These are phyloP conservation scores for Acanthamoeba triangularis DNA, from an alignment of 208 protist genomes.

Conservation along the genomic window DNA sequence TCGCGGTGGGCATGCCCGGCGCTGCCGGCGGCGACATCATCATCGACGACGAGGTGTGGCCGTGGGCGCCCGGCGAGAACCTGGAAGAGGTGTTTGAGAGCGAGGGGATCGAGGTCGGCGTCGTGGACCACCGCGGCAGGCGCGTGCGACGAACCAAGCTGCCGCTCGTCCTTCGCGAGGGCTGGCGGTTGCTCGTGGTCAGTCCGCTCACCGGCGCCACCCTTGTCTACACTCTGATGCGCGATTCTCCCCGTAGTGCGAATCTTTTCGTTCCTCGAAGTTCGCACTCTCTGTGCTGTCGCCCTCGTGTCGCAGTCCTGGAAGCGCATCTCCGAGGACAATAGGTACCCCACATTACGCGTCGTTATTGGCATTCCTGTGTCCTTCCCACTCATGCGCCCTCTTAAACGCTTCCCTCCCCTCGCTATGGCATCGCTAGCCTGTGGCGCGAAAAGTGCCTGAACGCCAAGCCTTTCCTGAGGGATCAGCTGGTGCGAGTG, in stretches of 20 bases:
- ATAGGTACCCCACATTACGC: not conserved
- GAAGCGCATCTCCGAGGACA: constrained; percentile 70
- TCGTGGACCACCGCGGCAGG: constrained; percentile 25
- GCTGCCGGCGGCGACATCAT: constrained; percentile 46
- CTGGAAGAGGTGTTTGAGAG: constrained; percentile 33
- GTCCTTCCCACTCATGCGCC: not conserved
- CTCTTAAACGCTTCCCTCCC: not conserved
- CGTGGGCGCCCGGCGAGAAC: constrained; percentile 11
- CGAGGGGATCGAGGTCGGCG: constrained; percentile 24
- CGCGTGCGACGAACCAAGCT: constrained; percentile 37
- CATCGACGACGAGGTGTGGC: constrained; percentile 47
- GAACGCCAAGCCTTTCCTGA: constrained; percentile 6
- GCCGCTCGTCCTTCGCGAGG: constrained; percentile 42
- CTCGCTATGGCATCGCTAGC: not conserved
- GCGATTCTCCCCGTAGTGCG: constrained; percentile 15
- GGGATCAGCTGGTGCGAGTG: not conserved
- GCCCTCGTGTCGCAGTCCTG: not conserved
- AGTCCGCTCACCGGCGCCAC: not conserved
- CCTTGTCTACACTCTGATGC: constrained; percentile 45
- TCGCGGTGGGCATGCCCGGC: not conserved
- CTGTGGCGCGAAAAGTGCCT: constrained; percentile 34
- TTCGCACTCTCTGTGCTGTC: constrained; percentile 7
- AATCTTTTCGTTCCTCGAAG: constrained; percentile 72
- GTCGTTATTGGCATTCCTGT: not conserved
- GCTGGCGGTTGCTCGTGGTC: constrained; percentile 21